Evolutionary conservation across 768 basidiomycete species (phyloP), one percentile per base, ranked within the genome.

Genomic region (Mycena epipterygia): DNA sequence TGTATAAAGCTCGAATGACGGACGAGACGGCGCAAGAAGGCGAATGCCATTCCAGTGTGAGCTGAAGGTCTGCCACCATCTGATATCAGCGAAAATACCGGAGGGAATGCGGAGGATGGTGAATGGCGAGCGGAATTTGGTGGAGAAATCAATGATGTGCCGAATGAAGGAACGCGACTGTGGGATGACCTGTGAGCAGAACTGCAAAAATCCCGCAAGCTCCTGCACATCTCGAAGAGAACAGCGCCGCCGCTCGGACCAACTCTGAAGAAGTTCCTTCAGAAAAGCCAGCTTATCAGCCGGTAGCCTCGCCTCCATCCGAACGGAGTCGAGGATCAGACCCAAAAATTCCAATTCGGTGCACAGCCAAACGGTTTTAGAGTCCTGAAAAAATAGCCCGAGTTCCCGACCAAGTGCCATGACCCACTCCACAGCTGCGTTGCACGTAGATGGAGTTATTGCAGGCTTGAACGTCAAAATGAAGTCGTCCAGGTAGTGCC

Each of bases 401-500:
- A 84, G 77, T 23, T 73, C 32, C 0, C 58, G 23, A 2, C 79
- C 79, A 0, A 58, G 57, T 1, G 57, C 57, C 3, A 42, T 9
- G 0, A 79, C 73, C 82, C 81, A 83, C 11, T 79, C 73, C 4
- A 80, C 66, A 0, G 79, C 79, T 14, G 72, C 55, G 27, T 68
- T 27, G 23, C 59, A 66, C 8, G 25, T 37, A 23, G 37, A 12
- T 17, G 35, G 49, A 21, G 12, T 16, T 16, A 64, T 48, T 1
- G 4, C 5, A 14, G 74, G 65, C 1, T 42, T 19, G 60, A 81
- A 81, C 14, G 74, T 65, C 1, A 72, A n/a, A 13, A 83, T 75
- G 62, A 83, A 84, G 51, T 84, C 79, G 48, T 84, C 79, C 1
- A 84, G 75, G 56, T 82, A 83, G 48, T 84, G 82, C 7, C 74